Evolutionary conservation across 805 yeast genomes (phyloP), one percentile per base, ranked within the genome.

Genomic region (Metschnikowia chrysomelidarum): DNA sequence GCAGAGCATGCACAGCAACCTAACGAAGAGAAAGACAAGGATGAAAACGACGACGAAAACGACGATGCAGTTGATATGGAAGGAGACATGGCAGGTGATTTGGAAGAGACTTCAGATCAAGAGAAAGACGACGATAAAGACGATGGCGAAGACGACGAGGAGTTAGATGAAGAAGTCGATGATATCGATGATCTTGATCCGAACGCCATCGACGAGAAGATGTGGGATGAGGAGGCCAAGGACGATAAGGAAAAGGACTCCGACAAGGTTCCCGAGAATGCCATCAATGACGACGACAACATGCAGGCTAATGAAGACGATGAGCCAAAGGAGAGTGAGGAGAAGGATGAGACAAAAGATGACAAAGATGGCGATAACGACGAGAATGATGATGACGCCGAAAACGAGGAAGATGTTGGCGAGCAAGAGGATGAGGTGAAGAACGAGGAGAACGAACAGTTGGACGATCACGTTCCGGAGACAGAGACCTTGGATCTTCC

Each of bases 31-130:
- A 75, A 83, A 33, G 53, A 64, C 24, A 76, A 82, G 23, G 76
- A 83, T 15, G 64, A 63, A 18, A 75, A 78, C 5, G 82, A 82
- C n/a, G 81, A 47, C 4, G 56, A 78, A 7, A 78, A 87, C 33
- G 87, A 87, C 44, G 87, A 87, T 56, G 97, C 97, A 4, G 88
- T 86, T 29, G 95, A 87, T 32, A 85, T 89, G 56, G 95, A 89
- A 50, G 96, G 97, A 22, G 98, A 93, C 50, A 87, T 93, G 95
- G 96, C 93, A 16, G 98, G 98, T 36, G 80, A 87, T 18, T 59
- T 82, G 7, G 96, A 91, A 59, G 88, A 89, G 46, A 71, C 79
- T 10, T 78, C 88, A 7, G 82, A 76, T 37, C 82, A 80, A 54
- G 84, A 78, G 10, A 58, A 56, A 5, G 77, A 78, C 4, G 80